A percentile compares a stretch with the other conserved stretches of the same genome.
Evolutionary conservation across 306 rosid species (phyloP).

Genomic region (Amphicarpaea edgeworthii): DNA sequence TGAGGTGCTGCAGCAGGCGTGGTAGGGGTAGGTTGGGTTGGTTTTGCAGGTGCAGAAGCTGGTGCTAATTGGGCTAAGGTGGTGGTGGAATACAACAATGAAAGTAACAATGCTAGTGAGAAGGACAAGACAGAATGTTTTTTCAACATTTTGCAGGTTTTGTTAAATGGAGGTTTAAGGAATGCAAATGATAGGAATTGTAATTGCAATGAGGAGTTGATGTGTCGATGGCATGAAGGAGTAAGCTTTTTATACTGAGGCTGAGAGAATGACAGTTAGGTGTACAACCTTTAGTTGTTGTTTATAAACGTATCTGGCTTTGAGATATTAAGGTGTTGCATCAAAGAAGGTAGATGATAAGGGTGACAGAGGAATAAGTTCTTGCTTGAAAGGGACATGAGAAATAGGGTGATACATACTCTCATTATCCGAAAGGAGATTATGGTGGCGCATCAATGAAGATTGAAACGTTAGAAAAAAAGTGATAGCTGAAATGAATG

Average conservation of each 20-base stretch:
- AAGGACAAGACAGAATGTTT: constrained; percentile 40
- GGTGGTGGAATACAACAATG: constrained; percentile 35
- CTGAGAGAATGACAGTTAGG: constrained; percentile 44
- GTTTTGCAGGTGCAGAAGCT: constrained; percentile 51
- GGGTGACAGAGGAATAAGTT: constrained; percentile 44
- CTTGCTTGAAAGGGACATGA: constrained; percentile 25
- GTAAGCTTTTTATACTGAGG: constrained; percentile 46
- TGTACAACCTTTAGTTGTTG: constrained; percentile 20
- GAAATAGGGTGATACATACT: background rate
- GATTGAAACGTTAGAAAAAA: constrained; percentile 37
- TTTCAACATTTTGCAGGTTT: constrained; percentile 20
- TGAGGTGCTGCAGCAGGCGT: constrained; percentile 40
- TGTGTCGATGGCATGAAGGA: constrained; percentile 28
- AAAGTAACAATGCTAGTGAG: constrained; percentile 36
- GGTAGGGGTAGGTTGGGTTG: constrained; percentile 33
- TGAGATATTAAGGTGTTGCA: constrained; percentile 37
- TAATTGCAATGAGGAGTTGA: constrained; percentile 29
- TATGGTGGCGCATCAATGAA: constrained; percentile 36
- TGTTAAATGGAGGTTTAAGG: background rate
- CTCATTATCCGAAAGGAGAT: constrained; percentile 11
- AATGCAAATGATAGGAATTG: background rate
- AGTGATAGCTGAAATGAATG: constrained; percentile 37
- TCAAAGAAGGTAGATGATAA: constrained; percentile 15
- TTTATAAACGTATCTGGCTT: constrained; percentile 26
- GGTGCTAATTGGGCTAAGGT: constrained; percentile 54